Percentiles rank a stretch among this genome's conserved stretches.
Evolutionary conservation across 768 basidiomycete species (phyloP).

Genomic region (Termitomyces sp.): DNA sequence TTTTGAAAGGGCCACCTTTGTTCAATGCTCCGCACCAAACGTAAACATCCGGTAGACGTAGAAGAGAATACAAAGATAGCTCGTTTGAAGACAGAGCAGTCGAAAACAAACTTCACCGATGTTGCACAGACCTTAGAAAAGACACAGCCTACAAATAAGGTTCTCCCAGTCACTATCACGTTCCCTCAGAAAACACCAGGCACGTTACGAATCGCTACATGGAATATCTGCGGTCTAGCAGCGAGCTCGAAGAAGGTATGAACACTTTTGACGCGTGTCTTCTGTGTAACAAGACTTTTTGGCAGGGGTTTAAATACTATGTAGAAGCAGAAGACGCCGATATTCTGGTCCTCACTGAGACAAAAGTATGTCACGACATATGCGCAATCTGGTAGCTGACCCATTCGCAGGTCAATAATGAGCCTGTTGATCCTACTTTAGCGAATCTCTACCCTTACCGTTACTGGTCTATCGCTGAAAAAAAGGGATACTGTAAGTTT

Average conservation of each 20-base stretch:
- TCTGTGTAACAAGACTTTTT: background rate
- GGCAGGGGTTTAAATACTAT: slow-evolving; percentile 75
- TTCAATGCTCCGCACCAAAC: slow-evolving; percentile 7
- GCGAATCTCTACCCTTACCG: slow-evolving; percentile 59
- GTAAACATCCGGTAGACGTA: slow-evolving; percentile 22
- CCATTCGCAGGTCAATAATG: slow-evolving; percentile 57
- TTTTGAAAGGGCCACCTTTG: background rate
- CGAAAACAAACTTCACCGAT: slow-evolving; percentile 8
- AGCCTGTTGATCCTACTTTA: slow-evolving; percentile 55
- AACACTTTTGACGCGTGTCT: background rate
- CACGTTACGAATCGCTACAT: slow-evolving; percentile 55
- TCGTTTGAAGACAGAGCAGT: slow-evolving; percentile 15
- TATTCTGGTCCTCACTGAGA: slow-evolving; percentile 79
- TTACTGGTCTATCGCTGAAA: slow-evolving; percentile 73
- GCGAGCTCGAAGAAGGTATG: slow-evolving; percentile 74
- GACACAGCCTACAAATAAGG: slow-evolving; percentile 70
- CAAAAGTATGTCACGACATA: slow-evolving; percentile 50
- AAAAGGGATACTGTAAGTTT: slow-evolving; percentile 71
- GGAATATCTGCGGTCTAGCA: slow-evolving; percentile 79
- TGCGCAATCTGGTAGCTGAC: background rate
- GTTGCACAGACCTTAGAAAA: slow-evolving; percentile 22
- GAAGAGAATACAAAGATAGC: slow-evolving; percentile 14
- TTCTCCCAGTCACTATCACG: slow-evolving; percentile 54
- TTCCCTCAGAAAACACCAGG: slow-evolving; percentile 48
- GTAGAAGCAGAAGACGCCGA: slow-evolving; percentile 86